Conservation (phyloP, 805 yeast genomes). For the Candida mattraensis region DNA sequence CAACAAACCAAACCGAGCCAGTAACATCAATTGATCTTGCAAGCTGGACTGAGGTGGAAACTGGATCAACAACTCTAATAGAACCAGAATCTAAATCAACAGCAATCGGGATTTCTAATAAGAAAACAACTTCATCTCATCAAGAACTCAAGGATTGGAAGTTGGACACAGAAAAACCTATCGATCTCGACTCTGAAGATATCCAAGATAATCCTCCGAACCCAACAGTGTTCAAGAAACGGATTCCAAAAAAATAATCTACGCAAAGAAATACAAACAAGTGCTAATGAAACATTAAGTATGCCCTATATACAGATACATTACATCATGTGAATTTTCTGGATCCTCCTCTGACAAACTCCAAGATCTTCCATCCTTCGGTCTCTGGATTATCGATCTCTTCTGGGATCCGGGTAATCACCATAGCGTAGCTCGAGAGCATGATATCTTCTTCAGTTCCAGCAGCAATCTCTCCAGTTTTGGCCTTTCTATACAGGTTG, state of each 20-base stretch:
- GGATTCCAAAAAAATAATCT: conserved; percentile 10
- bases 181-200: conserved; percentile 4
- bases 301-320: conserved; percentile 8
- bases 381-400: conserved; percentile 87
- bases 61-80: too few species aligned
- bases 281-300: conserved; percentile 7
- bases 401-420: conserved; percentile 88
- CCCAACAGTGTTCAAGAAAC: conserved; percentile 18
- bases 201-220: conserved; percentile 9
- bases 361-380: conserved; percentile 96
- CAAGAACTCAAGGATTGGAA: conserved; percentile 32
- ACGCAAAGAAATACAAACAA: too few species aligned
- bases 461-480: conserved; percentile 93
- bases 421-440: conserved; percentile 95
- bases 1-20: too few species aligned
- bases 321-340: conserved; percentile 62
- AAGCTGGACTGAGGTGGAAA: too few species aligned
- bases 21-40: too few species aligned
- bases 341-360: conserved; percentile 91
- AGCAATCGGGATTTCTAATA: conserved; percentile 2
- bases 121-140: conserved; percentile 7
- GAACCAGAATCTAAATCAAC: not conserved
- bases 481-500: conserved; percentile 80
- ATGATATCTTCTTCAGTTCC: conserved; percentile 93
- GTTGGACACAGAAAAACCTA: conserved; percentile 17